These are phyloP conservation scores for Cyberlindnera galapagoensis DNA, from an alignment of 805 yeast genomes.

Conservation along the genomic window DNA sequence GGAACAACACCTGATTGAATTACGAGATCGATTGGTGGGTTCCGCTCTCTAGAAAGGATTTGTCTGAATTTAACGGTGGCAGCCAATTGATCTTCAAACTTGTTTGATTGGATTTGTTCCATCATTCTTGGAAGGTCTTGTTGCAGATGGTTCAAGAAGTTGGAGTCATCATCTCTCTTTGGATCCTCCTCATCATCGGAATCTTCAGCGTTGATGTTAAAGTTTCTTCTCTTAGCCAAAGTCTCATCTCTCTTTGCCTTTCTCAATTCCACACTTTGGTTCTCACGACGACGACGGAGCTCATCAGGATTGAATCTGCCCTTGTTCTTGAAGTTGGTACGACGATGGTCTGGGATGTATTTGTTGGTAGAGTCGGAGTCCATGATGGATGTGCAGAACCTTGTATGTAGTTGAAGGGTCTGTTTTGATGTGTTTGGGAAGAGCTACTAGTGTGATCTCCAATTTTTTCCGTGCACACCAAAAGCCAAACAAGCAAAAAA, in stretches of 20 bases:
- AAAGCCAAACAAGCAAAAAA: too few species aligned
- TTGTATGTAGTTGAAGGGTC: neutral
- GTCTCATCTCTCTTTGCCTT: slow-evolving; percentile 96
- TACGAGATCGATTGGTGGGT: slow-evolving; percentile 93
- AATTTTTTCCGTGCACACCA: too few species aligned
- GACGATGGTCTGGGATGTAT: slow-evolving; percentile 95
- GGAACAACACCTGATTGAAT: slow-evolving; percentile 93
- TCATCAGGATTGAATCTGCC: slow-evolving; percentile 93
- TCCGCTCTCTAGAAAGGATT: slow-evolving; percentile 85
- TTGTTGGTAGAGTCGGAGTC: slow-evolving; percentile 71
- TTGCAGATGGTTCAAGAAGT: slow-evolving; percentile 43
- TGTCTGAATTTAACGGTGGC: slow-evolving; percentile 94
- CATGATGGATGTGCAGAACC: too few species aligned
- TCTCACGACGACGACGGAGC: slow-evolving; percentile 95
- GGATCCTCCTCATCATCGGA: slow-evolving; percentile 41
- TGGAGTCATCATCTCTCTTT: slow-evolving; percentile 29
- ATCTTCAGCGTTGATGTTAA: slow-evolving; percentile 42
- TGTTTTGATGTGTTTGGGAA: neutral
- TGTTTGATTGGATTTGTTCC: slow-evolving; percentile 67
- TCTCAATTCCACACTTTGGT: slow-evolving; percentile 92
- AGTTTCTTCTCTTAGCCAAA: slow-evolving; percentile 87
- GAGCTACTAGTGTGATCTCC: neutral
- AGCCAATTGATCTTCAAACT: slow-evolving; percentile 71
- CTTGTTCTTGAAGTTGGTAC: slow-evolving; percentile 92
- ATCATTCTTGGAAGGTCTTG: slow-evolving; percentile 81